Percentiles rank a stretch among this genome's conserved stretches.
Evolutionary conservation across 164 flowering plant species (phyloP).

Genomic region (Liriodendron chinense): DNA sequence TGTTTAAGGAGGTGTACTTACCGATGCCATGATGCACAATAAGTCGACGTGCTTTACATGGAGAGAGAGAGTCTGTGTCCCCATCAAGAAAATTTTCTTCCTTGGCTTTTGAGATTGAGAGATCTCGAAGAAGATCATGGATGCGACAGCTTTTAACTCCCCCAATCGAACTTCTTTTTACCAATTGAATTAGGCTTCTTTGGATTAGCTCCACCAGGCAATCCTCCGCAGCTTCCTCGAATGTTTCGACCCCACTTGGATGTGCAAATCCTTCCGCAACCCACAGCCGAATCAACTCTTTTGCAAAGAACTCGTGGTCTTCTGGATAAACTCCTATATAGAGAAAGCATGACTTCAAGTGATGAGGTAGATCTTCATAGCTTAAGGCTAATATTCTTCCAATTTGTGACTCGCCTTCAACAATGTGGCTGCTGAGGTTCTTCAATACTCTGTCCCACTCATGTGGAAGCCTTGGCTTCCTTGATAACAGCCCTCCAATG

Average conservation of each 20-base stretch:
- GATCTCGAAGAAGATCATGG: slow-evolving; percentile 27
- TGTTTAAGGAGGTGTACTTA: neutral
- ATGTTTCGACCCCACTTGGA: slow-evolving; percentile 21
- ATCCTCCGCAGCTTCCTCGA: slow-evolving; percentile 38
- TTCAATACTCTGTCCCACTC: slow-evolving; percentile 40
- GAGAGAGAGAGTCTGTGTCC: neutral
- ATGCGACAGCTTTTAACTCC: slow-evolving; percentile 35
- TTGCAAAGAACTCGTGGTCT: slow-evolving; percentile 33
- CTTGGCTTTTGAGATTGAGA: neutral
- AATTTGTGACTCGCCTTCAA: slow-evolving; percentile 26
- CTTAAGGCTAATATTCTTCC: slow-evolving; percentile 40
- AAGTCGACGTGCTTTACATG: neutral
- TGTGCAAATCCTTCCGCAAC: slow-evolving; percentile 48
- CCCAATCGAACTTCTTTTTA: slow-evolving; percentile 35
- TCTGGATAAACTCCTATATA: slow-evolving; percentile 45
- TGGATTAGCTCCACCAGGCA: slow-evolving; percentile 41
- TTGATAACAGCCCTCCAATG: slow-evolving; percentile 45
- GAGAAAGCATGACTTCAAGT: slow-evolving; percentile 46
- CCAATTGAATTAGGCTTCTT: slow-evolving; percentile 44
- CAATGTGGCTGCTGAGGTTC: slow-evolving; percentile 35
- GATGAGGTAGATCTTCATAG: slow-evolving; percentile 44
- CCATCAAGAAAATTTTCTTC: neutral
- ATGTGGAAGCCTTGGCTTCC: slow-evolving; percentile 14
- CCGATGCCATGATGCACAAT: neutral
- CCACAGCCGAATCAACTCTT: slow-evolving; percentile 42